phyloP scores from a whole-genome alignment of 164 flowering plant species.

The Magnolia changhungtana region DNA sequence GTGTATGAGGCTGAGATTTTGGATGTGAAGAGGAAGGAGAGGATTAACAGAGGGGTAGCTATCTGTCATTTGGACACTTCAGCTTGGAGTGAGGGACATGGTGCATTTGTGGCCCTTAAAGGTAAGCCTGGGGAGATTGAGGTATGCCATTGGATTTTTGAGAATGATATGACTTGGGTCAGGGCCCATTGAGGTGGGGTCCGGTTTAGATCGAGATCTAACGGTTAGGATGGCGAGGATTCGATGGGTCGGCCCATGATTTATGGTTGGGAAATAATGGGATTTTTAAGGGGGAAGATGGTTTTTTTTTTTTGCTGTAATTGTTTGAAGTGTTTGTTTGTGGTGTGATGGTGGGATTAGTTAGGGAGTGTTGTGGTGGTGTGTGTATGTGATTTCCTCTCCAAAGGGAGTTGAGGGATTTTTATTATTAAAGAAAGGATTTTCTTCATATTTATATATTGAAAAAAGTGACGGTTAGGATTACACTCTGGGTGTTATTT shows the following conservation, averaged over 20 bases:
- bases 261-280: neutral
- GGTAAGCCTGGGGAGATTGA: constrained; percentile 66
- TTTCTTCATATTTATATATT: neutral
- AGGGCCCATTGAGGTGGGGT: constrained; percentile 11
- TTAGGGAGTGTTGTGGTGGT: neutral
- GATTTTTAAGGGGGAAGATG: too few relatives aligned
- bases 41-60: constrained; percentile 75
- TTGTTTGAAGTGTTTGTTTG: neutral
- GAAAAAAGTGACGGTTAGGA: too few relatives aligned
- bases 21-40: constrained; percentile 34
- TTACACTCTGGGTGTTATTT: too few relatives aligned
- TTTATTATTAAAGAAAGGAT: neutral
- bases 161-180: constrained; percentile 38
- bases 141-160: constrained; percentile 43
- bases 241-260: neutral
- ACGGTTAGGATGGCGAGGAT: neutral
- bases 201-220: neutral
- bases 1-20: constrained; percentile 75
- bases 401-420: neutral
- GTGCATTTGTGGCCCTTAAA: constrained; percentile 76
- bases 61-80: constrained; percentile 89
- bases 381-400: neutral
- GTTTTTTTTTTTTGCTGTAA: too few relatives aligned
- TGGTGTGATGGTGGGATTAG: too few relatives aligned
- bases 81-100: constrained; percentile 67